phyloP scores from a whole-genome alignment of 2,329 filamentous ascomycete species.

The Ophiosphaerella korrae region DNA sequence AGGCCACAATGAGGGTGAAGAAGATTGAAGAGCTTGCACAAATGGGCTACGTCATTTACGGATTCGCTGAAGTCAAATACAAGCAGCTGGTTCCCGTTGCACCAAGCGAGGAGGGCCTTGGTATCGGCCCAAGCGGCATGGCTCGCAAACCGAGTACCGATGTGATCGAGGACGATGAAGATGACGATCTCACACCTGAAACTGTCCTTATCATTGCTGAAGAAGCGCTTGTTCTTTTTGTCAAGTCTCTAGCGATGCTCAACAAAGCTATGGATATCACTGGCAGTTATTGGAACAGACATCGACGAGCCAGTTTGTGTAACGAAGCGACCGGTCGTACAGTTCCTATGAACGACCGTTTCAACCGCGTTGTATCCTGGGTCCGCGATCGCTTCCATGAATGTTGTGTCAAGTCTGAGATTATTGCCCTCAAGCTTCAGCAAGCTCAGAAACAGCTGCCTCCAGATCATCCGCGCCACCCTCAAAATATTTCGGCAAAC shows the following conservation, averaged over 20 bases:
- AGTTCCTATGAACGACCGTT: constrained; percentile 65
- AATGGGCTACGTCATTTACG: constrained; percentile 92
- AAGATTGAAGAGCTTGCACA: constrained; percentile 91
- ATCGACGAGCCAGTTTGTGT: constrained; percentile 64
- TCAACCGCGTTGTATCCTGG: constrained; percentile 96
- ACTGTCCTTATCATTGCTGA: constrained; percentile 87
- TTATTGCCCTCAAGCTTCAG: constrained; percentile 85
- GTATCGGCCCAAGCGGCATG: constrained; percentile 60
- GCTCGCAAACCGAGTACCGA: constrained; percentile 39
- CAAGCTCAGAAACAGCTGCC: constrained; percentile 86
- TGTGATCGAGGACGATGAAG: constrained; percentile 59
- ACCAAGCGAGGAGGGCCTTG: constrained; percentile 73
- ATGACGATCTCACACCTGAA: constrained; percentile 78
- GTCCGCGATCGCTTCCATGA: constrained; percentile 94
- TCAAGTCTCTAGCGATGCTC: constrained; percentile 88
- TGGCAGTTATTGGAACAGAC: constrained; percentile 87
- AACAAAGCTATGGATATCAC: constrained; percentile 96
- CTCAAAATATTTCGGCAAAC: constrained; percentile 72
- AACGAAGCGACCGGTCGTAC: constrained; percentile 46
- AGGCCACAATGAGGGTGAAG: constrained; percentile 78
- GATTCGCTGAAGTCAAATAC: constrained; percentile 98
- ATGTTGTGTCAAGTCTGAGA: constrained; percentile 92
- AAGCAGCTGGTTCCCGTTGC: constrained; percentile 91
- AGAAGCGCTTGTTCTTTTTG: constrained; percentile 92
- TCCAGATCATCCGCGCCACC: constrained; percentile 82